These are phyloP conservation scores for Pyrenula aspistea DNA, from an alignment of 495 filamentous ascomycete species.

Conservation along the genomic window DNA sequence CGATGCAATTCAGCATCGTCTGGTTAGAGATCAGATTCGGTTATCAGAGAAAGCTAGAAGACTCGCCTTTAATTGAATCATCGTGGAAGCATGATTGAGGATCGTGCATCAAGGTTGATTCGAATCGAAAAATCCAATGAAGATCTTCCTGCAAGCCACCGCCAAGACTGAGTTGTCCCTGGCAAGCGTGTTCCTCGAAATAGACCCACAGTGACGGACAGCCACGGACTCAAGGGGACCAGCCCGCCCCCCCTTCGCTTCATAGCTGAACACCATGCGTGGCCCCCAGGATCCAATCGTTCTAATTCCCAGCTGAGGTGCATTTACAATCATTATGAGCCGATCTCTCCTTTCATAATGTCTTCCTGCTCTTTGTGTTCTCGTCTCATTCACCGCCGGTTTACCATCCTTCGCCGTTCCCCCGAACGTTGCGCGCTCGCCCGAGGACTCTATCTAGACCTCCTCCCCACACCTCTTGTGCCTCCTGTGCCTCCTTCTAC, in stretches of 20 bases:
- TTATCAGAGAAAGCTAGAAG: not conserved
- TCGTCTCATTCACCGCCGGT: not conserved
- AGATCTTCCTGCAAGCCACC: not conserved
- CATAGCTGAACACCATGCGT: not conserved
- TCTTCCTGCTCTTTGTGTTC: not conserved
- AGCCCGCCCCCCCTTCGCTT: not conserved
- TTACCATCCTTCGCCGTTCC: no score
- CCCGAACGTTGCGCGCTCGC: no score
- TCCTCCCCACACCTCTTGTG: no score
- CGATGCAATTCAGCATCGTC: conserved; percentile 99
- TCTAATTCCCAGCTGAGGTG: not conserved
- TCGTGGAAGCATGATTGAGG: conserved; percentile 38
- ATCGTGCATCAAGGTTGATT: conserved; percentile 1
- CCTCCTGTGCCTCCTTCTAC: no score
- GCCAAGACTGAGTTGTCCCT: not conserved
- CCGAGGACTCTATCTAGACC: no score
- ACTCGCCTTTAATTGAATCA: conserved; percentile 96
- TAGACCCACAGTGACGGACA: not conserved
- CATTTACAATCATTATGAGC: not conserved
- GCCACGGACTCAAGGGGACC: no score
- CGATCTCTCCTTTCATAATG: not conserved
- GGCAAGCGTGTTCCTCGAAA: not conserved
- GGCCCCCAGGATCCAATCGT: not conserved
- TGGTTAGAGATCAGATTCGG: conserved; percentile 22
- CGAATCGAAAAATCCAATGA: not conserved